Conservation (phyloP, 306 rosid genomes). For the Vicia villosa region DNA sequence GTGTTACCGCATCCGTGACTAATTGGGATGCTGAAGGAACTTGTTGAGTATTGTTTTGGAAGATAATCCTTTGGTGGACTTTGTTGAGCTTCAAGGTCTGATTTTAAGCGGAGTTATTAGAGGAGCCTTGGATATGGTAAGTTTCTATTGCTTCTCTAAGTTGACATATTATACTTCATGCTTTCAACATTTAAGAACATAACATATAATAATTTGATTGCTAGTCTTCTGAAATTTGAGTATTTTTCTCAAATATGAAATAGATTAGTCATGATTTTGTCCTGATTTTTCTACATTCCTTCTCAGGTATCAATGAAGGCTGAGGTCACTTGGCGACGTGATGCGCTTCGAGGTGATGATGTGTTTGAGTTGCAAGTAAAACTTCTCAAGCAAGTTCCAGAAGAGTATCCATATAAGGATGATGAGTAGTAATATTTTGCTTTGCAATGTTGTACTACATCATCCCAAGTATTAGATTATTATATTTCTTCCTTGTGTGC, state of each 20-base stretch:
- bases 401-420: conserved; percentile 97
- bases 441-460: conserved; percentile 24
- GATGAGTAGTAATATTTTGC: conserved; percentile 56
- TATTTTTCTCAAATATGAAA: conserved; percentile 24
- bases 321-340: conserved; percentile 88
- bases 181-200: too few relatives aligned
- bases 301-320: conserved; percentile 94
- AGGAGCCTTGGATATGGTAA: conserved; percentile 99
- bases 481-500: conserved; percentile 32
- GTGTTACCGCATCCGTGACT: conserved; percentile 89
- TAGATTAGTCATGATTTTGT: conserved; percentile 4
- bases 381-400: conserved; percentile 94
- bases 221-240: too few relatives aligned
- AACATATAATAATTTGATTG: not conserved
- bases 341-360: conserved; percentile 93
- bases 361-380: conserved; percentile 90
- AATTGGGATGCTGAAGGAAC: conserved; percentile 98
- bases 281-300: conserved; percentile 17
- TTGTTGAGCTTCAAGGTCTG: conserved; percentile 97
- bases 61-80: conserved; percentile 96
- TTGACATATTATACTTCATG: not conserved
- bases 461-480: conserved; percentile 28
- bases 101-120: conserved; percentile 88
- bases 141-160: conserved; percentile 30
- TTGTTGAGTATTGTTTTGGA: conserved; percentile 91